Conservation (phyloP, 1,284 basidiomycete species). For the Pyrrhoderma noxium region DNA sequence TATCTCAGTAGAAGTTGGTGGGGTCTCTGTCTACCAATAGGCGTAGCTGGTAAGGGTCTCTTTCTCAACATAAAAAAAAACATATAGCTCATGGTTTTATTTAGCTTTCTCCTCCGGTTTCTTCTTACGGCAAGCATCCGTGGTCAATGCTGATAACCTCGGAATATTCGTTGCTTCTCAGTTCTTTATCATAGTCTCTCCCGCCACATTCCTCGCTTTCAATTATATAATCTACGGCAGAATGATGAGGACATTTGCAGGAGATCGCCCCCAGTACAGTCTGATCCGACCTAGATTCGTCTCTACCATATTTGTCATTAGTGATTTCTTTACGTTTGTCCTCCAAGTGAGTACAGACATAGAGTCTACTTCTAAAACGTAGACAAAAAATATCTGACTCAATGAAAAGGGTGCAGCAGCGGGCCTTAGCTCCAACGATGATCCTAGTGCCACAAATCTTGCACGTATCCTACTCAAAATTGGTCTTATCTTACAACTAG, state of each 20-base stretch:
- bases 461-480: neutral
- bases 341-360: constrained; percentile 3
- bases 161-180: constrained; percentile 7
- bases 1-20: constrained; percentile 12
- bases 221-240: constrained; percentile 17
- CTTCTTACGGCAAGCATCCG: neutral
- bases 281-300: constrained; percentile 4
- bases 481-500: neutral
- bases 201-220: constrained; percentile 14
- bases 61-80: neutral
- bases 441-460: neutral
- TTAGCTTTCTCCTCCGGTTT: constrained; percentile 5
- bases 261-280: neutral
- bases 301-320: constrained; percentile 8
- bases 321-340: constrained; percentile 12
- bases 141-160: neutral
- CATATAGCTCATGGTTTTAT: neutral
- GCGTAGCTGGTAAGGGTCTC: constrained; percentile 4
- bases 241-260: constrained; percentile 5
- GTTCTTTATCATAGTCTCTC: constrained; percentile 8
- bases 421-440: neutral
- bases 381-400: neutral
- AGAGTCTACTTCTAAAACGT: no score
- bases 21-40: constrained; percentile 19
- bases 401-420: neutral